phyloP scores from a whole-genome alignment of 1,139 yeast genomes.

The Scheffersomyces stambukii region DNA sequence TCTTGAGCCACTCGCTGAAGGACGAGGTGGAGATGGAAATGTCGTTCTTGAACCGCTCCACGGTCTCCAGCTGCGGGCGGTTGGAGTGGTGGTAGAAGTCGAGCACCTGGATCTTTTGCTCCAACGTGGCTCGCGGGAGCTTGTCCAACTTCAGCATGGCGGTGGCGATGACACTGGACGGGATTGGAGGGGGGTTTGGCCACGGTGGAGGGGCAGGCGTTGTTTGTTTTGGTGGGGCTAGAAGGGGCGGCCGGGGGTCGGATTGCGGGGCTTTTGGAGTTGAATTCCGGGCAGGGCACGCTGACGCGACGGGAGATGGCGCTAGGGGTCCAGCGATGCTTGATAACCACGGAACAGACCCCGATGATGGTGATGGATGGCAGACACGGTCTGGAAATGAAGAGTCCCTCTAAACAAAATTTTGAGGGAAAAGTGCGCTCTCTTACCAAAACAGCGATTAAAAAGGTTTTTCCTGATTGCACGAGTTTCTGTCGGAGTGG shows the following conservation, averaged over 20 bases:
- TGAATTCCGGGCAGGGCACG: too few species aligned
- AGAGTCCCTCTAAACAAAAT: too few species aligned
- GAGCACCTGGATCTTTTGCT: conserved; percentile 52
- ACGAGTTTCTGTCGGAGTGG: conserved; percentile 1
- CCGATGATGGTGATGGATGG: too few species aligned
- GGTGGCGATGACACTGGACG: background rate
- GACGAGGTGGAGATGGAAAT: conserved; percentile 55
- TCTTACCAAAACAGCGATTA: conserved; percentile 4
- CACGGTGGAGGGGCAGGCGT: background rate
- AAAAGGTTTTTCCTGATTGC: conserved; percentile 4
- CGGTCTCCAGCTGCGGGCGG: conserved; percentile 56
- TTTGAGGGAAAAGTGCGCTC: too few species aligned
- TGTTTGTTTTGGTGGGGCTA: background rate
- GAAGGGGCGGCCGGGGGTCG: background rate
- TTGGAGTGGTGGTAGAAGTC: conserved; percentile 47
- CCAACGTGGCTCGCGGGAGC: conserved; percentile 55
- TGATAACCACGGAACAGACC: too few species aligned
- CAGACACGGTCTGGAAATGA: too few species aligned
- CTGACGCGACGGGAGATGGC: too few species aligned
- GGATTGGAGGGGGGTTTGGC: background rate
- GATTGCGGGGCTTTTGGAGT: too few species aligned
- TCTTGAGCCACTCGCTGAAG: conserved; percentile 57
- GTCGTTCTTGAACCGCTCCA: conserved; percentile 44
- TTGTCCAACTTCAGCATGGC: conserved; percentile 10
- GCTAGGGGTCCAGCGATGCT: too few species aligned